These are phyloP conservation scores for Chalara sp. DNA, from an alignment of 2,329 filamentous ascomycete genomes.

Conservation along the genomic window DNA sequence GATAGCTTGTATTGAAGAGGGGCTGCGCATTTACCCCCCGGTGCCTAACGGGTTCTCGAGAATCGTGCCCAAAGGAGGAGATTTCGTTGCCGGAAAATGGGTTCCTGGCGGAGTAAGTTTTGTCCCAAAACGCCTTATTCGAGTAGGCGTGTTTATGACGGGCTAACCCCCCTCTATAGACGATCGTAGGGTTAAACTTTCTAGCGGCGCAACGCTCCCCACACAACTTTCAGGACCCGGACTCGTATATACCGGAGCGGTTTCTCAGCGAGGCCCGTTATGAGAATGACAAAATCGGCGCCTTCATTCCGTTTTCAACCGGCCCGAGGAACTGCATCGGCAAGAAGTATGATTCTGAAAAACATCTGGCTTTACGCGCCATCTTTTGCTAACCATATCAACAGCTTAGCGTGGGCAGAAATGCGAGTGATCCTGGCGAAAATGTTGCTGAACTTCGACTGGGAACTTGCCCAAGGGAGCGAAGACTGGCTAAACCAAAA, in stretches of 20 bases:
- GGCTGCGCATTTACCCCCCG: constrained; percentile 5
- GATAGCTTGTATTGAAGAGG: constrained; percentile 2
- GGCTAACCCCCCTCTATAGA: constrained; percentile 1
- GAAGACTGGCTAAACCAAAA: constrained; percentile 1
- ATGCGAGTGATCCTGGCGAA: constrained; percentile 11
- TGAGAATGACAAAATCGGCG: constrained; percentile 1
- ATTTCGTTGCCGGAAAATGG: constrained; percentile 1
- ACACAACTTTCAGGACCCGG: constrained; percentile 8
- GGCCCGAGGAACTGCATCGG: constrained; percentile 8
- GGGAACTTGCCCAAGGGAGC: not conserved
- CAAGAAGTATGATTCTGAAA: constrained; percentile 5
- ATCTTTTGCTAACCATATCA: not conserved
- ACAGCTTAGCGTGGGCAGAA: constrained; percentile 10
- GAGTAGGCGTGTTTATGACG: not conserved
- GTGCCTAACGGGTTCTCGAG: not conserved
- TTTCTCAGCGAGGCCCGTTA: constrained; percentile 24
- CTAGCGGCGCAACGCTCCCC: not conserved
- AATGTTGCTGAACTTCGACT: constrained; percentile 10
- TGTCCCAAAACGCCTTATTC: not conserved
- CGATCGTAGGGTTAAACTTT: constrained; percentile 1
- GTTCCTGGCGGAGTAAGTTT: constrained; percentile 4
- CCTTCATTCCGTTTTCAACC: constrained; percentile 3
- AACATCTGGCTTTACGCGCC: not conserved
- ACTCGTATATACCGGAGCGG: constrained; percentile 14
- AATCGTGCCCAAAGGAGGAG: not conserved